A percentile compares a stretch with the other conserved stretches of the same genome.
Evolutionary conservation across 75 land plant species (phyloP).

Genomic region (Selaginella moellendorffii): DNA sequence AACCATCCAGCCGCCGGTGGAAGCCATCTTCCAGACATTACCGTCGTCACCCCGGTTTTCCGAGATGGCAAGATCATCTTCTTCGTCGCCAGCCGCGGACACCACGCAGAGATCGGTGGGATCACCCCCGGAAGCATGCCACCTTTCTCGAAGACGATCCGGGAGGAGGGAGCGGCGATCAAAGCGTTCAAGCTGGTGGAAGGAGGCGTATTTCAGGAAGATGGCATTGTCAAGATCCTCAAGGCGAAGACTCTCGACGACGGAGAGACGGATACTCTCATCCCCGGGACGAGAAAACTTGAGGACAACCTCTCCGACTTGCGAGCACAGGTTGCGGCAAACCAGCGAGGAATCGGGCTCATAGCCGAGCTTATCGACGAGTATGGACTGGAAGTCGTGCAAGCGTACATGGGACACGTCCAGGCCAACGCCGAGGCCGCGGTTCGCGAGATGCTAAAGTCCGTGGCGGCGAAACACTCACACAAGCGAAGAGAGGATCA

Average conservation of each 20-base stretch:
- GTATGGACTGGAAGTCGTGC: conserved; percentile 78
- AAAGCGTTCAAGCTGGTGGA: conserved; percentile 96
- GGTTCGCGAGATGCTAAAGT: conserved; percentile 88
- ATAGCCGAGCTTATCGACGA: conserved; percentile 86
- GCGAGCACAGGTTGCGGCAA: conserved; percentile 92
- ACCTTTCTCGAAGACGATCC: conserved; percentile 88
- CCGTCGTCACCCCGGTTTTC: conserved; percentile 93
- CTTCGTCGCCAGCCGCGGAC: conserved; percentile 96
- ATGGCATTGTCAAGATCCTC: conserved; percentile 63
- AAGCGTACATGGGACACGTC: conserved; percentile 90
- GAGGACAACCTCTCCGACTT: conserved; percentile 96
- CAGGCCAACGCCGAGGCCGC: conserved; percentile 90
- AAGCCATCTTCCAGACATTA: conserved; percentile 97
- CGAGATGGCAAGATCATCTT: conserved; percentile 63
- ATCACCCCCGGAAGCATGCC: conserved; percentile 99
- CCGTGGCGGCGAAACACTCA: conserved; percentile 35
- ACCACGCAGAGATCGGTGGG: conserved; percentile 99
- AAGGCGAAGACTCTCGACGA: conserved; percentile 31
- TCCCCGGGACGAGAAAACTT: conserved; percentile 81
- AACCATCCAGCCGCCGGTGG: conserved; percentile 99
- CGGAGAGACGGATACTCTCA: conserved; percentile 1
- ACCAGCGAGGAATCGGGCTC: conserved; percentile 83
- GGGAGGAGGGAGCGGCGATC: conserved; percentile 98
- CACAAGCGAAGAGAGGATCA: neutral
- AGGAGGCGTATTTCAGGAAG: conserved; percentile 78